Evolutionary conservation across 1,139 yeast genomes (phyloP).

Genomic region (Geotrichum siamense): DNA sequence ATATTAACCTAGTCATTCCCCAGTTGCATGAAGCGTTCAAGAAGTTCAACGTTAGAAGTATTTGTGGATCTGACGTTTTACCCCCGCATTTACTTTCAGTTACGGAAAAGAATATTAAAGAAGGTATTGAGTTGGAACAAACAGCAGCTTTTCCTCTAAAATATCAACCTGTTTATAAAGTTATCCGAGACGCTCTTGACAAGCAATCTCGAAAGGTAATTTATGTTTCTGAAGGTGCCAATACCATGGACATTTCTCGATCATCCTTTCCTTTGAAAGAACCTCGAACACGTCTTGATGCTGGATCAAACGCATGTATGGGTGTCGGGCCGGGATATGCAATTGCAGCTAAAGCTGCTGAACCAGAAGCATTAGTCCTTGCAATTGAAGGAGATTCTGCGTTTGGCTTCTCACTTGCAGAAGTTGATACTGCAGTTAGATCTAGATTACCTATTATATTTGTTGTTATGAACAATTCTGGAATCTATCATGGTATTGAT

Average conservation of each 20-base stretch:
- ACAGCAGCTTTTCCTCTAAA: conserved; percentile 32
- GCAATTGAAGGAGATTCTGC: conserved; percentile 70
- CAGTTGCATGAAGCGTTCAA: conserved; percentile 34
- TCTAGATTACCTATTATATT: conserved; percentile 46
- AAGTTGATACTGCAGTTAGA: conserved; percentile 55
- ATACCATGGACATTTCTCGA: conserved; percentile 62
- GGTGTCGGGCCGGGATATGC: conserved; percentile 63
- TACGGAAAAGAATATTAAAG: conserved; percentile 36
- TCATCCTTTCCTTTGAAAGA: conserved; percentile 47
- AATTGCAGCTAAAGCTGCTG: conserved; percentile 48
- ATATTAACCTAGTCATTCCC: conserved; percentile 39
- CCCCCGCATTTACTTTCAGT: conserved; percentile 34
- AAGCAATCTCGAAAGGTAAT: conserved; percentile 33
- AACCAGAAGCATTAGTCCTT: conserved; percentile 42
- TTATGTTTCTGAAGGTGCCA: conserved; percentile 58
- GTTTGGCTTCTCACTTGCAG: conserved; percentile 62
- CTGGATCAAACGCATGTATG: conserved; percentile 70
- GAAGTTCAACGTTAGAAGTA: conserved; percentile 14
- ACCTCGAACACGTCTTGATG: conserved; percentile 52
- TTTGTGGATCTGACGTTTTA: conserved; percentile 15
- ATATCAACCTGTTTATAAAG: conserved; percentile 49
- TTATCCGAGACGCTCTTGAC: conserved; percentile 38
- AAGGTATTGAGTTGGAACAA: conserved; percentile 34
- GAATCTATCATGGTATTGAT: conserved; percentile 55
- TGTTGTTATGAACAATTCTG: conserved; percentile 61